phyloP scores from a whole-genome alignment of 2,329 filamentous ascomycete genomes.

The Dactylellina sp. region DNA sequence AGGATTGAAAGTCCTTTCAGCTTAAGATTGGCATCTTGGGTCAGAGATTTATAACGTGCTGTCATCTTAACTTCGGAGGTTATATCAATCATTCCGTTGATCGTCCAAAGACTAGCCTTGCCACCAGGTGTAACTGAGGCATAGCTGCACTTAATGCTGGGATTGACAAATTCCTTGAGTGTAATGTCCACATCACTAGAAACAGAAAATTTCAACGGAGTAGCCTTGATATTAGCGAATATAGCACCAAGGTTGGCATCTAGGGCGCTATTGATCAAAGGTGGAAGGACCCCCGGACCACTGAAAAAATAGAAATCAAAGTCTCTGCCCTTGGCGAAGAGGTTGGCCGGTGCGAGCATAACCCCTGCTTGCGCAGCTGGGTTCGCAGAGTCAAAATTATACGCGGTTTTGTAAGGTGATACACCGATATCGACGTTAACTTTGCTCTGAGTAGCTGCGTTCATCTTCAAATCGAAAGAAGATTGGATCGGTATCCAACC shows the following conservation, averaged over 20 bases:
- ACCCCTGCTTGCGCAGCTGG: slow-evolving; percentile 28
- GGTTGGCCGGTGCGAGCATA: slow-evolving; percentile 44
- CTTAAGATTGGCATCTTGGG: slow-evolving; percentile 25
- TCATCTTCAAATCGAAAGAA: slow-evolving; percentile 22
- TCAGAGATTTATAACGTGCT: slow-evolving; percentile 37
- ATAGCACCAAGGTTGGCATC: slow-evolving; percentile 43
- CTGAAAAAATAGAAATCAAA: slow-evolving; percentile 54
- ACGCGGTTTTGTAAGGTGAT: slow-evolving; percentile 40
- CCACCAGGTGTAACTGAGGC: slow-evolving; percentile 28
- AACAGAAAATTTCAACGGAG: slow-evolving; percentile 9
- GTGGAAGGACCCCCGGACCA: slow-evolving; percentile 31
- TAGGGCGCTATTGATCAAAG: slow-evolving; percentile 42
- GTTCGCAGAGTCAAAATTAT: background rate
- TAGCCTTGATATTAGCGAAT: slow-evolving; percentile 37
- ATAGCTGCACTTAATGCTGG: slow-evolving; percentile 36
- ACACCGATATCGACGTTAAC: slow-evolving; percentile 40
- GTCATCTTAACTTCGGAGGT: slow-evolving; percentile 27
- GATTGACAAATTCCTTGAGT: slow-evolving; percentile 38
- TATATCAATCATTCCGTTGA: slow-evolving; percentile 45
- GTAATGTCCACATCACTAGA: slow-evolving; percentile 41
- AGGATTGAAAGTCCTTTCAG: slow-evolving; percentile 28
- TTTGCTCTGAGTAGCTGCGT: slow-evolving; percentile 16
- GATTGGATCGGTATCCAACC: slow-evolving; percentile 50
- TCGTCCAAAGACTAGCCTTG: background rate
- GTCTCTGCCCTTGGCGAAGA: slow-evolving; percentile 33